Base-by-base conservation (phyloP, 2,329 filamentous ascomycete species). In the Fusarium xyrophilum region DNA sequence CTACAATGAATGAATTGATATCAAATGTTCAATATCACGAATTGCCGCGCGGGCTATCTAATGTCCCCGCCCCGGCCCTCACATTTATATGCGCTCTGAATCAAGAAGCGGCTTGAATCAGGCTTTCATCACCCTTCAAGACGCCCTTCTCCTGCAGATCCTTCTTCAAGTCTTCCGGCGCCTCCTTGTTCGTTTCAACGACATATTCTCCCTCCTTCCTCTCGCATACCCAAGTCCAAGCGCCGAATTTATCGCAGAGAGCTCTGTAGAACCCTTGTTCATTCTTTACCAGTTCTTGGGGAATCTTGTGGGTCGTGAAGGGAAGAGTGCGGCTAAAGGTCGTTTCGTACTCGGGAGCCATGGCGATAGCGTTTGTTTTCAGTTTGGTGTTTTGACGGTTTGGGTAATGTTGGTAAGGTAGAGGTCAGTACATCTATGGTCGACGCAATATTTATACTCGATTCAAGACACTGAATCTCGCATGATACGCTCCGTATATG, bases 171-270 rank as follows among this genome's bases (percentile, higher is more conserved):
- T 35, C 21, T 14, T 21, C 10, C 3, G 21, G 17, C 3, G 17
- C 17, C 3, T 23, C 11, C 13, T 47, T n/a, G 4, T 6, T 38
- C 5, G 30, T 36, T 12, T 50, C 46, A 12, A 50, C 46, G 1
- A 50, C 5, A n/a, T 35, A 36, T 2, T 50, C 25, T 2, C 30
- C 30, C 21, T 36, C 46, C 10, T 36, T 36, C 21, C 25, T 50
- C 21, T 36, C 30, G 17, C 30, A 50, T n/a, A 36, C 30, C 46
- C 46, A 50, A n/a, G 46, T 50, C 46, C 46, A 50, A 6, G 30
- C 30, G 12, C 46, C 46, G 7, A 50, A 50, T 12, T 25, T 50
- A 12, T 50, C 46, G 23, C 30, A 50, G 12, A 36, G 46, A 36
- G 46, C 46, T 8, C 35, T 50, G 15, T 50, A 50, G 21, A 50